Percentiles rank a stretch among this genome's conserved stretches.
Conservation (phyloP, 1,139 yeast species). For the Candida tetrigidarum region DNA sequence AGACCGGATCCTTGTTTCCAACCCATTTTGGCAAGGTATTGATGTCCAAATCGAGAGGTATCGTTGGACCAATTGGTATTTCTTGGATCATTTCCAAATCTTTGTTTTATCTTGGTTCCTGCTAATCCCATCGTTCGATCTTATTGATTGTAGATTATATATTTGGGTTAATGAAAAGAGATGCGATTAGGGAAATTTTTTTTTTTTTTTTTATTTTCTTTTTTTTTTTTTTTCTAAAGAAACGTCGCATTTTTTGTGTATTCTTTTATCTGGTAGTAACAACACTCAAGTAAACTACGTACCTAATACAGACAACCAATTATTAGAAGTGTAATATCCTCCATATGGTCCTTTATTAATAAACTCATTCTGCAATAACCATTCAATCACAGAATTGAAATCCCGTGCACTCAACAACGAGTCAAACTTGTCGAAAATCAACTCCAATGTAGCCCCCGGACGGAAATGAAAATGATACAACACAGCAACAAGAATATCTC, state of each 20-base stretch:
- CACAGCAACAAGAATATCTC: constrained; percentile 51
- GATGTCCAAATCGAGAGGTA: constrained; percentile 83
- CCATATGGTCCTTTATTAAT: constrained; percentile 39
- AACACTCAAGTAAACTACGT: not conserved
- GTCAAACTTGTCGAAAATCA: constrained; percentile 37
- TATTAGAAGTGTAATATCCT: constrained; percentile 53
- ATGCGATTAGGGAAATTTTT: constrained; percentile 2
- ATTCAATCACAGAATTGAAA: constrained; percentile 50
- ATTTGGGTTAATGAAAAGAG: too few species aligned
- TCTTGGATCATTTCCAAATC: constrained; percentile 92
- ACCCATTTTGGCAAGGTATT: constrained; percentile 79
- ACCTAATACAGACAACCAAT: constrained; percentile 58
- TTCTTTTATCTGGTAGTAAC: not conserved
- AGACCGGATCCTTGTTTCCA: constrained; percentile 94
- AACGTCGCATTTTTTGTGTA: not conserved
- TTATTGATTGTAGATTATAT: too few species aligned
- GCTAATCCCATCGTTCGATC: constrained; percentile 78
- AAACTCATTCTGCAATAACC: constrained; percentile 56
- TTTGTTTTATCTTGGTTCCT: constrained; percentile 78
- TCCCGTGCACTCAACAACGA: constrained; percentile 55
- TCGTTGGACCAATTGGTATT: constrained; percentile 95
- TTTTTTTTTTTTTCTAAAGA: not conserved
- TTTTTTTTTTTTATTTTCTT: not conserved
- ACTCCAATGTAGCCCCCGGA: constrained; percentile 62
- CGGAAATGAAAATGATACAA: constrained; percentile 56